These are phyloP conservation scores for Sarocladium strictum DNA, from an alignment of 2,329 filamentous ascomycete genomes.

Conservation along the genomic window DNA sequence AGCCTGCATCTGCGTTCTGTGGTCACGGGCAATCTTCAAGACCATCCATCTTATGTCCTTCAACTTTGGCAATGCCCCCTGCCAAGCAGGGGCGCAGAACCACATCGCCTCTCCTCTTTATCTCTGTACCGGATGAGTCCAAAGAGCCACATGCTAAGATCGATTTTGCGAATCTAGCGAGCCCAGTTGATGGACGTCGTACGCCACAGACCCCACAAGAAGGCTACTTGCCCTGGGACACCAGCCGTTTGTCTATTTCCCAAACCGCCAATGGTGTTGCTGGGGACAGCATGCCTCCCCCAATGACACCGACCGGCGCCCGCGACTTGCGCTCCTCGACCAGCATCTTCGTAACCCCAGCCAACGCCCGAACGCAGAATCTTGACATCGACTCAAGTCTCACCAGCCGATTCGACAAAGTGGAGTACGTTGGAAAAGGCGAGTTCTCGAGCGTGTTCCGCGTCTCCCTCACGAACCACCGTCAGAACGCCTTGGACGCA, in stretches of 20 bases:
- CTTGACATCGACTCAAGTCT: conserved; percentile 69
- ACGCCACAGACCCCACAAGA: conserved; percentile 78
- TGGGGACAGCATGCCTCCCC: conserved; percentile 37
- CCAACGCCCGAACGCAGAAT: conserved; percentile 62
- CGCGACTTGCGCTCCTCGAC: conserved; percentile 46
- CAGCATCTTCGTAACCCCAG: conserved; percentile 56
- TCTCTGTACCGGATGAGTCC: conserved; percentile 12
- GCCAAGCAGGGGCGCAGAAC: conserved; percentile 23
- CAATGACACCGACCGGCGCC: conserved; percentile 74
- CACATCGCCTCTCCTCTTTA: conserved; percentile 24
- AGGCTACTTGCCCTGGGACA: conserved; percentile 67
- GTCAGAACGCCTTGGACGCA: conserved; percentile 26
- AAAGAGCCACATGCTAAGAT: conserved; percentile 47
- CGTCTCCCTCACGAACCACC: conserved; percentile 45
- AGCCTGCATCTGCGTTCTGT: conserved; percentile 24
- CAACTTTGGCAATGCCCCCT: conserved; percentile 31
- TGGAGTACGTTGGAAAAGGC: conserved; percentile 75
- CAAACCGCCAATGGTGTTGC: conserved; percentile 36
- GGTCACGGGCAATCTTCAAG: conserved; percentile 26
- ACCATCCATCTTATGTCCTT: conserved; percentile 25
- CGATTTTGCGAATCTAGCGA: conserved; percentile 46
- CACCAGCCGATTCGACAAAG: conserved; percentile 69
- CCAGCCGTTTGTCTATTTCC: conserved; percentile 78
- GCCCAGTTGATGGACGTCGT: conserved; percentile 51
- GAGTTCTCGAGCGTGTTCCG: conserved; percentile 93